phyloP scores from a whole-genome alignment of 148 eudicot genomes.

The Camellia granthamiana region DNA sequence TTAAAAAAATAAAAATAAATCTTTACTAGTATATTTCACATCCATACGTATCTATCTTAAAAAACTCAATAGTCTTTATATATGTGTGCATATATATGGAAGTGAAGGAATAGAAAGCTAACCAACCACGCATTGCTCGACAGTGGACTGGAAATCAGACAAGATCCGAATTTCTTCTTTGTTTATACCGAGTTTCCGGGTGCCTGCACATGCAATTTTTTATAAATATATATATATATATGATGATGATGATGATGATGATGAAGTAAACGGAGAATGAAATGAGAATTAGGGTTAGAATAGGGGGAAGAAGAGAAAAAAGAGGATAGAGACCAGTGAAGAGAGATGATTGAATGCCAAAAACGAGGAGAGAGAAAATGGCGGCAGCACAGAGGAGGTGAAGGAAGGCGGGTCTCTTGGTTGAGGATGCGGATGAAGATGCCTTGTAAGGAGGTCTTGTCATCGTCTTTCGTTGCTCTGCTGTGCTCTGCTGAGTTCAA shows the following conservation, averaged over 20 bases:
- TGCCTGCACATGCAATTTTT: conserved; percentile 41
- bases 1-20: background rate
- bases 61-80: background rate
- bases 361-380: conserved; percentile 58
- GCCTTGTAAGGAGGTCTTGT: conserved; percentile 9
- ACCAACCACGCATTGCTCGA: conserved; percentile 87
- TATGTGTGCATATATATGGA: background rate
- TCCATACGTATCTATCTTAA: background rate
- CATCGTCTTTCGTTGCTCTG: conserved; percentile 12
- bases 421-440: background rate
- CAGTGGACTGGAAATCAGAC: conserved; percentile 56
- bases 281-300: too few relatives aligned
- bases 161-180: conserved; percentile 41
- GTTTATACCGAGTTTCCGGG: conserved; percentile 19
- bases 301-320: too few relatives aligned
- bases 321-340: conserved; percentile 32
- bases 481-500: too few relatives aligned
- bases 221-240: too few relatives aligned
- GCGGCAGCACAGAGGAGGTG: conserved; percentile 60
- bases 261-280: too few relatives aligned
- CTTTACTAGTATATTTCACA: background rate
- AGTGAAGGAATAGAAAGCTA: background rate
- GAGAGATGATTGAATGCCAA: conserved; percentile 56
- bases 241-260: too few relatives aligned
- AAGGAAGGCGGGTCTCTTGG: conserved; percentile 34